Percentiles rank a stretch among this genome's conserved stretches.
Conservation (phyloP, 805 yeast species). For the Vanderwaltozyma yarrowii region DNA sequence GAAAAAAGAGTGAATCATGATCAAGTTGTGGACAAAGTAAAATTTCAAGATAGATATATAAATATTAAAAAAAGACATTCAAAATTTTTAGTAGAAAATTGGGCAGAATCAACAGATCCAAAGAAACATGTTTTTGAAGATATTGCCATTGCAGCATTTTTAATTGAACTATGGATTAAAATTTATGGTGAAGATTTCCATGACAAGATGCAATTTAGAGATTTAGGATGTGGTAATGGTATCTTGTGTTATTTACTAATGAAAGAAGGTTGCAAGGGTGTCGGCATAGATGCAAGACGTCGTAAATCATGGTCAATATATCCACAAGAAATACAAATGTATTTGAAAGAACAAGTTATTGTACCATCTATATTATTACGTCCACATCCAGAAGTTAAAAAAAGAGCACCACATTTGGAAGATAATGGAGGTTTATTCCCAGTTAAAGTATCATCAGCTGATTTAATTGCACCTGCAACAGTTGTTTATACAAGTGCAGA, state of each 20-base stretch:
- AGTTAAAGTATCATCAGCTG: slow-evolving; percentile 30
- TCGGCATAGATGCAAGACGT: slow-evolving; percentile 82
- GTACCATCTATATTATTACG: slow-evolving; percentile 67
- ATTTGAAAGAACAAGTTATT: slow-evolving; percentile 64
- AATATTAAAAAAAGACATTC: slow-evolving; percentile 76
- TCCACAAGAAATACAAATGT: slow-evolving; percentile 50
- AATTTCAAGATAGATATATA: slow-evolving; percentile 76
- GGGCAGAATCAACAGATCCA: slow-evolving; percentile 95
- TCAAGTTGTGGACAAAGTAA: slow-evolving; percentile 66
- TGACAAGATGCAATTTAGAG: slow-evolving; percentile 53
- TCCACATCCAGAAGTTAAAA: slow-evolving; percentile 54
- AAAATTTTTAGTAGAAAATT: slow-evolving; percentile 56
- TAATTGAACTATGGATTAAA: slow-evolving; percentile 74
- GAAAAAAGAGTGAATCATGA: slow-evolving; percentile 85
- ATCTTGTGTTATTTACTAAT: slow-evolving; percentile 63
- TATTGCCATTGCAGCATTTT: slow-evolving; percentile 87
- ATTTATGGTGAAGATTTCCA: slow-evolving; percentile 33
- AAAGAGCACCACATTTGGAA: slow-evolving; percentile 41
- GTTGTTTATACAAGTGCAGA: slow-evolving; percentile 29
- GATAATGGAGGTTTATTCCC: slow-evolving; percentile 49
- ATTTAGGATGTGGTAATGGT: slow-evolving; percentile 94
- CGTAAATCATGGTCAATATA: slow-evolving; percentile 81
- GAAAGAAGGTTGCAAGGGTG: slow-evolving; percentile 72
- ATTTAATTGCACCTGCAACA: slow-evolving; percentile 35
- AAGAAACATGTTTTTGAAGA: slow-evolving; percentile 94